These are phyloP conservation scores for Tricholoma sp. DNA, from an alignment of 768 basidiomycete species.

Conservation along the genomic window DNA sequence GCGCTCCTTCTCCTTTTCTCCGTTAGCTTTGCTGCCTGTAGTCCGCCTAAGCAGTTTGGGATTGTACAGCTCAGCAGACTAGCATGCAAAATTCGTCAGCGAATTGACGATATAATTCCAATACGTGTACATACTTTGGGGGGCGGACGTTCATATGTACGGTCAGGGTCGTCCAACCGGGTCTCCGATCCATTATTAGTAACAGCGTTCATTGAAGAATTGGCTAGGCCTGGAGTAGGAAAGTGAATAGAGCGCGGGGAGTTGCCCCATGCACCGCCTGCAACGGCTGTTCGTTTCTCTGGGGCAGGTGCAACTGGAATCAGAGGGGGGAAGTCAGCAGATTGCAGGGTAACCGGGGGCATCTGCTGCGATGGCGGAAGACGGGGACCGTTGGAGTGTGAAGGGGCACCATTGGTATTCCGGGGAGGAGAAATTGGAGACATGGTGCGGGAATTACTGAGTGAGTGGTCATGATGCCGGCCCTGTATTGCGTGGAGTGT, in stretches of 20 bases:
- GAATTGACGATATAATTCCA: not conserved
- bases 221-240: conserved; percentile 24
- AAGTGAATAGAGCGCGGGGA: conserved; percentile 48
- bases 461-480: conserved; percentile 50
- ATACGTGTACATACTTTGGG: conserved; percentile 31
- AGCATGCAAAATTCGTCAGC: not conserved
- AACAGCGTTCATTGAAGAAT: conserved; percentile 21
- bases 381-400: conserved; percentile 22
- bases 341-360: conserved; percentile 37
- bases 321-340: conserved; percentile 68
- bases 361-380: conserved; percentile 26
- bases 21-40: conserved; percentile 14
- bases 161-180: conserved; percentile 42
- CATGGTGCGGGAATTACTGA: conserved; percentile 33
- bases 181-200: conserved; percentile 15
- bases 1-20: conserved; percentile 28
- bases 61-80: conserved; percentile 31
- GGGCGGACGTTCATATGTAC: conserved; percentile 40
- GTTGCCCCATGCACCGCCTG: conserved; percentile 70
- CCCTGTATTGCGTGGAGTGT: conserved; percentile 48
- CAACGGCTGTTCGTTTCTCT: conserved; percentile 51
- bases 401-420: conserved; percentile 27
- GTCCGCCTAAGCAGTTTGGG: conserved; percentile 27
- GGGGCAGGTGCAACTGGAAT: conserved; percentile 35
- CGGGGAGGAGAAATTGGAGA: conserved; percentile 38